A percentile compares a stretch with the other conserved stretches of the same genome.
These are phyloP conservation scores for Podila clonocystis DNA, from an alignment of 192 early-diverging fungal genomes.

Conservation along the genomic window DNA sequence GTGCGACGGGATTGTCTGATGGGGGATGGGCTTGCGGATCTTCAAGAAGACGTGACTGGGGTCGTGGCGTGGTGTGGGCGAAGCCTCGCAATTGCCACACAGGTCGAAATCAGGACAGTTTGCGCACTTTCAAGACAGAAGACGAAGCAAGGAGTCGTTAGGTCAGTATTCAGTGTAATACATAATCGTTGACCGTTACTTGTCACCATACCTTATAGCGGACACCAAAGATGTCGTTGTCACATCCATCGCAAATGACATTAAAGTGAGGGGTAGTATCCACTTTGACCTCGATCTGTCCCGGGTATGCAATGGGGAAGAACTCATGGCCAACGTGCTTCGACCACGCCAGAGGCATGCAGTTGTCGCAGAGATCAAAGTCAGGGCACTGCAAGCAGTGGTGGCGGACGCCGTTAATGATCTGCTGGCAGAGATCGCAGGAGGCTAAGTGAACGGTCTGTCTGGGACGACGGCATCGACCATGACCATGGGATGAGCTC, in stretches of 20 bases:
- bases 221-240: conserved; percentile 52
- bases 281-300: conserved; percentile 30
- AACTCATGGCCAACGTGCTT: conserved; percentile 59
- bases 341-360: conserved; percentile 53
- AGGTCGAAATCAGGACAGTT: conserved; percentile 71
- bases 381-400: conserved; percentile 66
- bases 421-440: conserved; percentile 67
- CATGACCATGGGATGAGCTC: too few relatives aligned
- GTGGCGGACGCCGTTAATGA: conserved; percentile 65
- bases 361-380: conserved; percentile 68
- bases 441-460: conserved; percentile 24
- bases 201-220: conserved; percentile 58
- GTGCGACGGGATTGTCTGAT: conserved; percentile 1
- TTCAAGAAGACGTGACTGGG: conserved; percentile 59
- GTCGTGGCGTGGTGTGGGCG: conserved; percentile 47
- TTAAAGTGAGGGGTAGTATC: conserved; percentile 44
- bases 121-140: conserved; percentile 50
- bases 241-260: conserved; percentile 59
- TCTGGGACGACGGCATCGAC: background rate
- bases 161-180: background rate
- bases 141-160: background rate
- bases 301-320: conserved; percentile 35
- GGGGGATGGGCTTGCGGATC: conserved; percentile 49
- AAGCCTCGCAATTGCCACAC: conserved; percentile 68
- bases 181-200: background rate